These are phyloP conservation scores for Acidomyces sp. DNA, from an alignment of 495 filamentous ascomycete genomes.

Conservation along the genomic window DNA sequence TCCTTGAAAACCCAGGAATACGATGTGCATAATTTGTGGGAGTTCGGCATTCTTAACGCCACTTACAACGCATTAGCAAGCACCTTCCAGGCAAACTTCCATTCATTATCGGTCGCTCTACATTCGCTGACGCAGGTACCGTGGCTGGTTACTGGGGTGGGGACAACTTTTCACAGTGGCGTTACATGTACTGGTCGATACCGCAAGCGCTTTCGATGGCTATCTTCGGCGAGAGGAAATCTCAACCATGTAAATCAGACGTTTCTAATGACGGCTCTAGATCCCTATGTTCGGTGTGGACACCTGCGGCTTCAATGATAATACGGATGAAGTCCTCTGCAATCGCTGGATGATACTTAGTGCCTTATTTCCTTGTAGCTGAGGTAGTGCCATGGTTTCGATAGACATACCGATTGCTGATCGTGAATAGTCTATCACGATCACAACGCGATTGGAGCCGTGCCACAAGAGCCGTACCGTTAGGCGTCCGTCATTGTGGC, in stretches of 20 bases:
- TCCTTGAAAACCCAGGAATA: slow-evolving; percentile 16
- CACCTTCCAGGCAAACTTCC: slow-evolving; percentile 12
- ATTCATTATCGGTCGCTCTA: slow-evolving; percentile 15
- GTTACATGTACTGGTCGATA: slow-evolving; percentile 16
- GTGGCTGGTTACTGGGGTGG: slow-evolving; percentile 59
- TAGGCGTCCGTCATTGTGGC: slow-evolving; percentile 61
- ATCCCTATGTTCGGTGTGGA: slow-evolving; percentile 73
- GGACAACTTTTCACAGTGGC: slow-evolving; percentile 45
- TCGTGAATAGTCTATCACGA: slow-evolving; percentile 73
- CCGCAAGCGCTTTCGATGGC: slow-evolving; percentile 71
- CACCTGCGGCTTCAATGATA: slow-evolving; percentile 65
- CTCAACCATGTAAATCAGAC: too few relatives aligned
- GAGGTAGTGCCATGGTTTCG: too few relatives aligned
- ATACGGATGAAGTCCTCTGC: slow-evolving; percentile 61
- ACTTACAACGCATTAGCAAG: slow-evolving; percentile 13
- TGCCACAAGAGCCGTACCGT: slow-evolving; percentile 60
- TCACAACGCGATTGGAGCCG: slow-evolving; percentile 54
- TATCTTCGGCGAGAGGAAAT: too few relatives aligned
- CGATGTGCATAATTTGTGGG: slow-evolving; percentile 14
- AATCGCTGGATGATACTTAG: slow-evolving; percentile 75
- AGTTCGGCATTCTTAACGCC: slow-evolving; percentile 13
- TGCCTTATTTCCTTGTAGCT: slow-evolving; percentile 77
- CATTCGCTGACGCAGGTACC: slow-evolving; percentile 13
- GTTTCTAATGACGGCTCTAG: slow-evolving; percentile 69
- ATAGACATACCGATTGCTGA: too few relatives aligned